phyloP scores from a whole-genome alignment of 2,329 filamentous ascomycete genomes.

The Leptographium wingfieldii region DNA sequence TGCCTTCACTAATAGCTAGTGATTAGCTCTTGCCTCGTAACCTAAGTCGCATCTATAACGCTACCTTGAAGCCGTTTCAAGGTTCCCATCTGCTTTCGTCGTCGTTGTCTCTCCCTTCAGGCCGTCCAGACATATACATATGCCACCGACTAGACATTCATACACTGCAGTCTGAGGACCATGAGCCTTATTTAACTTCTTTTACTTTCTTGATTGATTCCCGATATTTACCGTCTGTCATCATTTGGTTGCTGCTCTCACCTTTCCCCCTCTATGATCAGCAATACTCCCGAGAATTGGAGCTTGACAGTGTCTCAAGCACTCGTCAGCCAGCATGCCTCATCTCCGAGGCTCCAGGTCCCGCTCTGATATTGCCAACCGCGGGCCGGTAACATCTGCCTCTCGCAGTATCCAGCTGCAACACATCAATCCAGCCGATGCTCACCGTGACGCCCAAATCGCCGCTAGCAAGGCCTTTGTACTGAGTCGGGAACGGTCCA shows the following conservation, averaged over 20 bases:
- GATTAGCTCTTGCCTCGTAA: not conserved
- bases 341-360: conserved; percentile 22
- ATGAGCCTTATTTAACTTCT: not conserved
- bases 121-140: not conserved
- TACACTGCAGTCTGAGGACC: not conserved
- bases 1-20: not conserved
- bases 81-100: not conserved
- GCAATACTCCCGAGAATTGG: not conserved
- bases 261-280: not conserved
- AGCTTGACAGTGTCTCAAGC: not conserved
- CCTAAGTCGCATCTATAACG: not conserved
- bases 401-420: conserved; percentile 32
- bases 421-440: conserved; percentile 34
- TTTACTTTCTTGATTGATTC: not conserved
- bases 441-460: conserved; percentile 46
- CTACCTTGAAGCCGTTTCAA: no score
- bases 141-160: not conserved
- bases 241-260: not conserved
- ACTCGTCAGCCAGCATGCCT: not conserved
- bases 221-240: not conserved
- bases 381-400: conserved; percentile 38
- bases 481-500: conserved; percentile 32
- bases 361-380: conserved; percentile 31
- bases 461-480: conserved; percentile 50
- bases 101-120: not conserved